phyloP scores from a whole-genome alignment of 2,329 filamentous ascomycete genomes.

The Boeremia lycopersici region DNA sequence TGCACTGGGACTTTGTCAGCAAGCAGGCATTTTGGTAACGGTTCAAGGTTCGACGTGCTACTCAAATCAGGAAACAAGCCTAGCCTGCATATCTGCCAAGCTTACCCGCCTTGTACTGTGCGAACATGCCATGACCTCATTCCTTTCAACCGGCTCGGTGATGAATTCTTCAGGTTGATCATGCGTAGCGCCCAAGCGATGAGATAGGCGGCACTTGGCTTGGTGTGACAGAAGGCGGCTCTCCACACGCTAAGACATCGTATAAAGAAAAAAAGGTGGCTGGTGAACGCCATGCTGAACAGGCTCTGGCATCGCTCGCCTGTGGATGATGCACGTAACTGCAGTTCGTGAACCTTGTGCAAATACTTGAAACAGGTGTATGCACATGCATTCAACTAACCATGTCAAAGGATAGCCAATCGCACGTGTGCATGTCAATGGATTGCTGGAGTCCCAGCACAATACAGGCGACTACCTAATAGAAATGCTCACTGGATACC shows the following conservation, averaged over 20 bases:
- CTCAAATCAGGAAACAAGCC: slow-evolving; percentile 11
- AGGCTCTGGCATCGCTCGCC: neutral
- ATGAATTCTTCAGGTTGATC: neutral
- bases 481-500: too few species aligned
- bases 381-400: too few species aligned
- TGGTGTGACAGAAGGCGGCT: slow-evolving; percentile 8
- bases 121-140: slow-evolving; percentile 5
- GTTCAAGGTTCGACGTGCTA: neutral
- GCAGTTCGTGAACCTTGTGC: too few species aligned
- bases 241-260: neutral
- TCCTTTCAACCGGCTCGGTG: neutral
- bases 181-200: neutral
- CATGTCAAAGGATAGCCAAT: too few species aligned
- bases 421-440: too few species aligned
- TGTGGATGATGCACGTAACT: too few species aligned
- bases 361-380: too few species aligned
- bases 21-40: neutral
- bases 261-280: slow-evolving; percentile 3
- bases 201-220: slow-evolving; percentile 1
- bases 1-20: neutral
- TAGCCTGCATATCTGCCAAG: slow-evolving; percentile 10
- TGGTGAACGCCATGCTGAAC: neutral
- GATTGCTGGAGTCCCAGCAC: too few species aligned
- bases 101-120: neutral
- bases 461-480: too few species aligned